phyloP scores from a whole-genome alignment of 495 filamentous ascomycete species.

The Entonaema liquescens region DNA sequence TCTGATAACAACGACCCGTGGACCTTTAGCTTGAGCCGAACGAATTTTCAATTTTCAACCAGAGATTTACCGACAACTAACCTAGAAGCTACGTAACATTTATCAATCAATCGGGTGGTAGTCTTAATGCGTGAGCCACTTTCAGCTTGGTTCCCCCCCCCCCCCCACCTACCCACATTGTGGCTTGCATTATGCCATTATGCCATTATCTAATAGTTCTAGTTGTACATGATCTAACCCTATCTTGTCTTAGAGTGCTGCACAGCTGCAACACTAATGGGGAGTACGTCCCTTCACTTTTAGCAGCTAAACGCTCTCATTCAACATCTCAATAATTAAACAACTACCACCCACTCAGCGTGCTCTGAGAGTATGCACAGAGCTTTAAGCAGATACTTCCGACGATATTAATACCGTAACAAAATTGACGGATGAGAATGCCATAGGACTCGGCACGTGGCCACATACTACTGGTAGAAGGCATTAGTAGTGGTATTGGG shows the following conservation, averaged over 20 bases:
- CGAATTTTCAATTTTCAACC: slow-evolving; percentile 24
- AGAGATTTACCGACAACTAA: slow-evolving; percentile 34
- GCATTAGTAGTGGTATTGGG: slow-evolving; percentile 16
- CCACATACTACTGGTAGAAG: slow-evolving; percentile 26
- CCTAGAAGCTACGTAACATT: slow-evolving; percentile 30
- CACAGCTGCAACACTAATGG: not conserved
- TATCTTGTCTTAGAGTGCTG: not conserved
- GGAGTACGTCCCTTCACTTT: not conserved
- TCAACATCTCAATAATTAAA: not conserved
- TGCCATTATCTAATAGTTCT: slow-evolving; percentile 14
- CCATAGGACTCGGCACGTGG: slow-evolving; percentile 11
- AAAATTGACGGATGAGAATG: slow-evolving; percentile 20
- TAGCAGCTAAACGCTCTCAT: not conserved
- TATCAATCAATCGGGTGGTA: no score
- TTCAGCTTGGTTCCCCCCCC: no score
- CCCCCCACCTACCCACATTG: not conserved
- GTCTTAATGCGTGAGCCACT: no score
- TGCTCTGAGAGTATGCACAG: slow-evolving; percentile 8
- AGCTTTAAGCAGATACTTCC: not conserved
- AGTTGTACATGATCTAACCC: slow-evolving; percentile 5
- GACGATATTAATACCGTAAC: not conserved
- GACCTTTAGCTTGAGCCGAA: slow-evolving; percentile 31
- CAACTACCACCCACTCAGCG: not conserved
- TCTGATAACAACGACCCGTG: slow-evolving; percentile 38
- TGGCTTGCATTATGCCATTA: not conserved